Base-by-base conservation (phyloP, 192 early-diverging fungal species). In the Jimgerdemannia lactiflua region DNA sequence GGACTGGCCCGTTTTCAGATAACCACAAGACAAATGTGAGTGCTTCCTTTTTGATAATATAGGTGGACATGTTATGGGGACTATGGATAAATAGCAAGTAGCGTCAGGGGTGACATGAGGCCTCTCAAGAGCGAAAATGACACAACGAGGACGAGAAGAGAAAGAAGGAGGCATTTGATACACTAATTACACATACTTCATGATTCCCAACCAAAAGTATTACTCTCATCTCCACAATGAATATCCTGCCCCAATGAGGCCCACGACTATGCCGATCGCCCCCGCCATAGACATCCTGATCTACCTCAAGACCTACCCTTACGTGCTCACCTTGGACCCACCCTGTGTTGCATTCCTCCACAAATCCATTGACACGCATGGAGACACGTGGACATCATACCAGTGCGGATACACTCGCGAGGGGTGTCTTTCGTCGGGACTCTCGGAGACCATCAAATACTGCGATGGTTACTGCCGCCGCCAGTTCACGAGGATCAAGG, bases 371-470 rank as follows among this genome's bases (percentile, higher is more conserved):
- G 59, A 72, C 3, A 49, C 64, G 4, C 81, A 82, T 43, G 77
- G 76, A 39, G 64, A 40, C 39, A 40, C 65, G 64, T 82, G 81
- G 64, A 49, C 59, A 73, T 82, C 78, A n/a, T 82, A 74, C 67
- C 64, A 39, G 10, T 82, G 81, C 64, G 49, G 65, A 17, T 82
- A 74, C 65, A 64, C 64, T 3, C 43, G 43, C 42, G 75, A 77
- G 72, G 81, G 81, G 3, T 82, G 81, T 69, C 14, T 72, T 82
- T 79, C 59, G 29, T 79, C 10, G 81, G 77, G 9, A 82, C 77
- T 8, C 65, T 17, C 63, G 14, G 74, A 82, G 43, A n/a, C 39
- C 42, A 54, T 54, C 42, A 49, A 9, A 10, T 77, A 82, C 44
- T 68, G 68, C 20, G 77, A 82, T 6, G 44, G 8, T 19, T 82